phyloP scores from a whole-genome alignment of 164 flowering plant genomes.

The Brasenia schreberi region DNA sequence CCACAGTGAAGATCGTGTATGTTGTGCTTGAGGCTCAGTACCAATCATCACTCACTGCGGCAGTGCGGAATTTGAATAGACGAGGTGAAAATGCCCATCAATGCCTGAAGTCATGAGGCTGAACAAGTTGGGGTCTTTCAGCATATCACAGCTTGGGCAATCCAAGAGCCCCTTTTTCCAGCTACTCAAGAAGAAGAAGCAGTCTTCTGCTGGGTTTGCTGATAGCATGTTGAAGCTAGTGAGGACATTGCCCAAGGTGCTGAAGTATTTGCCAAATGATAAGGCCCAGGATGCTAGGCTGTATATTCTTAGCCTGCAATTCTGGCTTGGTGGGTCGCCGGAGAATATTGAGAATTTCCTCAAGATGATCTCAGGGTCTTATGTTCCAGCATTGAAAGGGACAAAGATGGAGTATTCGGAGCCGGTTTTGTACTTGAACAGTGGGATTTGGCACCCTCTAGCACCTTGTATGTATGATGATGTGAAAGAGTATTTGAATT shows the following conservation, averaged over 20 bases:
- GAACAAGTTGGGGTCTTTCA: slow-evolving; percentile 87
- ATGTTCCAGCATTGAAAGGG: slow-evolving; percentile 79
- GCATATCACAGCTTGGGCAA: slow-evolving; percentile 96
- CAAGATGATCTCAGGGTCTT: slow-evolving; percentile 92
- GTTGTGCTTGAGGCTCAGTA: slow-evolving; percentile 98
- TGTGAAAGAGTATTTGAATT: slow-evolving; percentile 94
- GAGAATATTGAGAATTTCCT: slow-evolving; percentile 84
- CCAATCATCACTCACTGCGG: slow-evolving; percentile 79
- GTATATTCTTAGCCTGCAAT: slow-evolving; percentile 87
- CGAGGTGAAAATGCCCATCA: slow-evolving; percentile 54
- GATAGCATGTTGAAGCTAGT: slow-evolving; percentile 97
- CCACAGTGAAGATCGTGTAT: slow-evolving; percentile 84
- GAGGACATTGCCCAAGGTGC: slow-evolving; percentile 90
- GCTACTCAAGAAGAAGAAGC: slow-evolving; percentile 85
- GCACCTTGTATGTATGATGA: slow-evolving; percentile 98
- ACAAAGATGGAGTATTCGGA: slow-evolving; percentile 69
- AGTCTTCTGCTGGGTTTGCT: slow-evolving; percentile 79
- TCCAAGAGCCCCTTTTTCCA: slow-evolving; percentile 95
- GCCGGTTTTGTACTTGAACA: slow-evolving; percentile 85
- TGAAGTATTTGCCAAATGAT: slow-evolving; percentile 94
- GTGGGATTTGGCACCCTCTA: slow-evolving; percentile 97
- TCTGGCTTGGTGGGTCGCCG: slow-evolving; percentile 99
- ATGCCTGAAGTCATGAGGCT: slow-evolving; percentile 99
- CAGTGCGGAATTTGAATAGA: slow-evolving; percentile 54
- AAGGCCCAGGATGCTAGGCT: slow-evolving; percentile 98